Percentiles rank a stretch among this genome's conserved stretches.
Evolutionary conservation across 225 moss, liverwort and hornwort species (phyloP).

Genomic region (Bryoerythrophyllum caledonicum): DNA sequence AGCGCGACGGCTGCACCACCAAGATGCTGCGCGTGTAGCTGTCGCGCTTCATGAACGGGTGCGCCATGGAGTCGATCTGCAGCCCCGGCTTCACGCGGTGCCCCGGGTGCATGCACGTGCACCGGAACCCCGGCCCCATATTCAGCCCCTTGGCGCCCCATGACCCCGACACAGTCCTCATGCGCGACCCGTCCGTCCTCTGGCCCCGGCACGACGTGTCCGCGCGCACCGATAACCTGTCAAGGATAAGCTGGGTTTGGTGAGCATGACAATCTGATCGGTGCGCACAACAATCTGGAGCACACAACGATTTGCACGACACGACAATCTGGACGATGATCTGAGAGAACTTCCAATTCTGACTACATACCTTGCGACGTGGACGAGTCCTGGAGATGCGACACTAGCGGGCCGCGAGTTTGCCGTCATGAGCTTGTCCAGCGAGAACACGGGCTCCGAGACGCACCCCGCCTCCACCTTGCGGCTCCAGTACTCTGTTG

Average conservation of each 20-base stretch:
- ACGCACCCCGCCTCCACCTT: conserved; percentile 32
- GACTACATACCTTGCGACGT: conserved; percentile 37
- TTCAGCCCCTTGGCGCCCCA: conserved; percentile 45
- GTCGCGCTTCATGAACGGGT: conserved; percentile 35
- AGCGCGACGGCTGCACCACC: conserved; percentile 38
- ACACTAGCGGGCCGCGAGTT: conserved; percentile 45
- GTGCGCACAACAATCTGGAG: too few relatives aligned
- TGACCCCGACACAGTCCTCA: conserved; percentile 34
- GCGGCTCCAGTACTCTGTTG: conserved; percentile 35
- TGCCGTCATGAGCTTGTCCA: conserved; percentile 47
- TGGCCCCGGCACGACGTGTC: conserved; percentile 40
- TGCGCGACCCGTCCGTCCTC: conserved; percentile 36
- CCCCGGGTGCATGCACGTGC: conserved; percentile 51
- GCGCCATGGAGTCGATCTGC: conserved; percentile 18
- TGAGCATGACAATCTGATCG: not conserved
- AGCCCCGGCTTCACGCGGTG: conserved; percentile 26
- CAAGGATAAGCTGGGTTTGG: not conserved
- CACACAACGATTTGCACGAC: too few relatives aligned
- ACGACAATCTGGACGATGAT: too few relatives aligned
- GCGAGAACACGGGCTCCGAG: conserved; percentile 30
- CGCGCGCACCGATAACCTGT: conserved; percentile 47
- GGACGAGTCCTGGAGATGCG: conserved; percentile 45
- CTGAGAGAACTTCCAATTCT: too few relatives aligned
- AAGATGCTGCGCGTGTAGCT: conserved; percentile 34
- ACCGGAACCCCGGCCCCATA: conserved; percentile 42